Base-by-base conservation (phyloP, 1,284 basidiomycete species). In the Pseudozyma sp. region DNA sequence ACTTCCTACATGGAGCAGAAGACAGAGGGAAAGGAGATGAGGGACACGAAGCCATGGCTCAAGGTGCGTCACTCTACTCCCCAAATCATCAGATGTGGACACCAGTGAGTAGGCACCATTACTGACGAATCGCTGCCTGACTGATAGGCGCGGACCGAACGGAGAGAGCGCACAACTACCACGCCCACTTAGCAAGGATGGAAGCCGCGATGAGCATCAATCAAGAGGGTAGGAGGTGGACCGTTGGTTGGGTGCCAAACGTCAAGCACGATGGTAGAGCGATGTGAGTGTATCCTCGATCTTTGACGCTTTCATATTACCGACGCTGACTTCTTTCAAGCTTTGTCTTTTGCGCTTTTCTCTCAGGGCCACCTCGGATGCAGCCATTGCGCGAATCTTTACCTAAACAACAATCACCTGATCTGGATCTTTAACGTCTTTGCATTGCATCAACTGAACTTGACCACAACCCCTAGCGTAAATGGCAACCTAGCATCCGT, bases 401-500 rank as follows among this genome's bases (percentile, higher is more conserved):
- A 5, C 10, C 14, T 12, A 31, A 9, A 3, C n/a, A 25, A 25
- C 18, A 38, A 38, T 8, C 11, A 21, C 31, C 25, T 35, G 18
- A 2, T 42, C 19, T 31, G 25, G 6, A 43, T 38, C 11, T 18
- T 9, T 11, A 31, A 48, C 14, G 13, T 4, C 9, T 16, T 51
- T 1, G 25, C 43, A 12, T 49, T 19, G 14, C 19, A 52, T 54
- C 25, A 67, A 5, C 8, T 18, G 12, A 72, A 76, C 13, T 31
- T 55, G 45, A 76, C 56, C 18, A 65, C 35, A 25, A 72, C 52
- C 3, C 52, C 65, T 13, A 80, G 40, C 6, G 67, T 70, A 87
- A 98, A 97, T 1, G 97, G 96, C 71, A 99, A 86, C 9, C 90
- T 90, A 0, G 90, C 89, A 47, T 97, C 92, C 1, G 96, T 98